Evolutionary conservation across 805 yeast genomes (phyloP).

Genomic region (Candida endomychidarum): DNA sequence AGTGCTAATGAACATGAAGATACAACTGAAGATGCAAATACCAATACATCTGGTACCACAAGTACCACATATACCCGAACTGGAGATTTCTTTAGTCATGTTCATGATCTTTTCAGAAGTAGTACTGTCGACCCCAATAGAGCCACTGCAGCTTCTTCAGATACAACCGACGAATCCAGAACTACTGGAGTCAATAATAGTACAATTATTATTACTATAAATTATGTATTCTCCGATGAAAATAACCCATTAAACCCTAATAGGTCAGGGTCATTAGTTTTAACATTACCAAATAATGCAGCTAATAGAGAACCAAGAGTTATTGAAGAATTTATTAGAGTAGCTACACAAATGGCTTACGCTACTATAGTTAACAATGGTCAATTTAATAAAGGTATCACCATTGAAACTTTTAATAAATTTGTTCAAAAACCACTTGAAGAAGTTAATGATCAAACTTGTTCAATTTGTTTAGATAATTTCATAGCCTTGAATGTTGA

Average conservation of each 20-base stretch:
- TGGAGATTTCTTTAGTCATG: conserved; percentile 1
- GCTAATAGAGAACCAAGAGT: conserved; percentile 58
- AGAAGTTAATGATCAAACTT: conserved; percentile 32
- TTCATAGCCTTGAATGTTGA: conserved; percentile 27
- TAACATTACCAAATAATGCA: conserved; percentile 68
- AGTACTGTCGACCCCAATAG: neutral
- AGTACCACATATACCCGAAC: neutral
- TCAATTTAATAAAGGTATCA: conserved; percentile 51
- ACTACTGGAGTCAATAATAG: too few species aligned
- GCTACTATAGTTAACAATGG: conserved; percentile 56
- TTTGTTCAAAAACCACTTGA: conserved; percentile 33
- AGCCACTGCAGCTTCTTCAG: conserved; percentile 5
- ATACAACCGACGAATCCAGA: conserved; percentile 1
- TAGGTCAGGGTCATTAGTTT: conserved; percentile 57
- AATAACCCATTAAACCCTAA: conserved; percentile 37
- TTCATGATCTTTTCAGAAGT: conserved; percentile 8
- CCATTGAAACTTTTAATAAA: conserved; percentile 51
- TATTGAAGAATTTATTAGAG: conserved; percentile 57
- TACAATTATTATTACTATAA: conserved; percentile 44
- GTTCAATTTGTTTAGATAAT: conserved; percentile 66
- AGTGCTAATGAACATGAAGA: too few species aligned
- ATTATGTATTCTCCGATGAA: conserved; percentile 43
- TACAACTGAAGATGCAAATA: neutral
- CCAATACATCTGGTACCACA: neutral
- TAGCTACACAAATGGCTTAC: conserved; percentile 71